Evolutionary conservation across 1,139 yeast species (phyloP).

Genomic region (Arxiozyma telluris): DNA sequence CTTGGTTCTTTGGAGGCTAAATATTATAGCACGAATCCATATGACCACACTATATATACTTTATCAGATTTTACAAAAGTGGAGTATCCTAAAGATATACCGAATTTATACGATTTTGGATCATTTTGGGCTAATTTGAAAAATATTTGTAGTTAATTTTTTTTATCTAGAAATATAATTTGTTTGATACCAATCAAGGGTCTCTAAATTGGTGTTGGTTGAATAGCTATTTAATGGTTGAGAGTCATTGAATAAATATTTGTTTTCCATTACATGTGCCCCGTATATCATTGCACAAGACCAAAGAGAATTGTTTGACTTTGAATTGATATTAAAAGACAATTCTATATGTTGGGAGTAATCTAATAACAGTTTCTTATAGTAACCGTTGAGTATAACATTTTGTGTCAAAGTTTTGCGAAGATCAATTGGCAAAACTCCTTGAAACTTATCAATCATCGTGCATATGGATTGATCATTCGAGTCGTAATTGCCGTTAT

Average conservation of each 20-base stretch:
- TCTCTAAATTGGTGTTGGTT: neutral
- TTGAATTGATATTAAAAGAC: neutral
- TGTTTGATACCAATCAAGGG: conserved; percentile 7
- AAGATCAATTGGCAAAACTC: neutral
- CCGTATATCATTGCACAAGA: neutral
- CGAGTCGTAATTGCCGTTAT: neutral
- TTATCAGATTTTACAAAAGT: conserved; percentile 12
- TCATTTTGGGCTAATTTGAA: conserved; percentile 15
- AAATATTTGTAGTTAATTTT: conserved; percentile 6
- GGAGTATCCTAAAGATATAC: conserved; percentile 12
- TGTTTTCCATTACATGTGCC: neutral
- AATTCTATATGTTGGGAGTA: neutral
- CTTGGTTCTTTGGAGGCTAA: conserved; percentile 12
- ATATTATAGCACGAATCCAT: conserved; percentile 27
- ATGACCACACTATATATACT: conserved; percentile 18
- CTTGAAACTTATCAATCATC: neutral
- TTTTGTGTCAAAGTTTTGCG: neutral
- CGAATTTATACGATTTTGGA: conserved; percentile 23
- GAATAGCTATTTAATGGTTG: neutral
- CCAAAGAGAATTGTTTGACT: neutral
- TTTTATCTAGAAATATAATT: neutral
- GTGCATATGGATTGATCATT: neutral
- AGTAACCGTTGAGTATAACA: neutral
- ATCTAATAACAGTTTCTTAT: neutral
- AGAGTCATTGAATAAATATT: neutral